Conservation (phyloP, 208 protist genomes). For the Zelonia costaricensis region DNA sequence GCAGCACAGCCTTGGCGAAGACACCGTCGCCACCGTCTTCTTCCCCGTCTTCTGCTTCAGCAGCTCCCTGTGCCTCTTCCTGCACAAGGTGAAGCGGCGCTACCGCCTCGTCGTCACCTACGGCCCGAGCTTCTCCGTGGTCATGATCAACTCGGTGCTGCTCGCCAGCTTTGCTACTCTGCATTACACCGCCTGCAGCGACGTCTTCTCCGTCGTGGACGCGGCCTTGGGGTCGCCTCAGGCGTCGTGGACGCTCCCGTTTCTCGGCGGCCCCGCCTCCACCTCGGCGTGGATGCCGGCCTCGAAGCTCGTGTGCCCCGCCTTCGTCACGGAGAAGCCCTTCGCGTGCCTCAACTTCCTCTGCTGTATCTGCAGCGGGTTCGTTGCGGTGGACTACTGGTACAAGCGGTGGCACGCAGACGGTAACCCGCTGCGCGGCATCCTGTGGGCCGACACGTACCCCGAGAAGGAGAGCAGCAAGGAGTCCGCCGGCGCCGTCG, state of each 20-base stretch:
- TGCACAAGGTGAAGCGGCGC: constrained; percentile 76
- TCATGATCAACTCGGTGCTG: constrained; percentile 77
- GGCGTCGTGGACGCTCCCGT: background rate
- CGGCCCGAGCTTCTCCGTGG: constrained; percentile 38
- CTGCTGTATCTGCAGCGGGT: constrained; percentile 42
- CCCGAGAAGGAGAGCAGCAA: constrained; percentile 23
- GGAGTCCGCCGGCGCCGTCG: background rate
- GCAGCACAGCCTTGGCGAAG: constrained; percentile 18
- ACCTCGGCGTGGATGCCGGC: background rate
- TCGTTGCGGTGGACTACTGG: constrained; percentile 61
- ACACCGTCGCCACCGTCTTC: constrained; percentile 55
- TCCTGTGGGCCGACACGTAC: constrained; percentile 72
- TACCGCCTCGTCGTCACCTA: constrained; percentile 72
- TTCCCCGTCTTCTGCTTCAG: constrained; percentile 67
- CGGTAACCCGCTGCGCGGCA: constrained; percentile 70
- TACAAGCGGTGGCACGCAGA: constrained; percentile 55
- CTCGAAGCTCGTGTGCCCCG: constrained; percentile 16
- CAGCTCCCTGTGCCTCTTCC: constrained; percentile 44
- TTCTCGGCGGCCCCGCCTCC: background rate
- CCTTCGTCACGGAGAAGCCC: constrained; percentile 18
- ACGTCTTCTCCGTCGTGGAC: constrained; percentile 27
- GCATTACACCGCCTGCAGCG: constrained; percentile 62
- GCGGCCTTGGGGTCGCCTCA: constrained; percentile 2
- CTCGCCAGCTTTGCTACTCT: constrained; percentile 59
- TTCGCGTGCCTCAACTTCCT: constrained; percentile 40